A percentile compares a stretch with the other conserved stretches of the same genome.
Evolutionary conservation across 2,329 filamentous ascomycete genomes (phyloP).

Genomic region (Colletotrichum orbiculare): DNA sequence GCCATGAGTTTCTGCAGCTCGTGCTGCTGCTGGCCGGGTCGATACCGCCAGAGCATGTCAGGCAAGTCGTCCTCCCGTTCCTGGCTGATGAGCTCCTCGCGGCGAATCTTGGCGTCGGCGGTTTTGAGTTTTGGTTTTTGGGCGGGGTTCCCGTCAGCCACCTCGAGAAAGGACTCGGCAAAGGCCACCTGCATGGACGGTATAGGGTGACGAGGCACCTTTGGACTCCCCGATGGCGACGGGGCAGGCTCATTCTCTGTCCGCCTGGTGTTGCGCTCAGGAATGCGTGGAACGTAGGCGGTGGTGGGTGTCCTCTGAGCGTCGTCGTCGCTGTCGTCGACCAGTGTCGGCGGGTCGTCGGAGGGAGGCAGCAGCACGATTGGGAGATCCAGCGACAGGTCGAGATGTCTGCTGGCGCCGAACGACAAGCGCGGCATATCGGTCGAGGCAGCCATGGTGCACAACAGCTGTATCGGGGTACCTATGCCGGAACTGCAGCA

Average conservation of each 20-base stretch:
- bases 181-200: constrained; percentile 83
- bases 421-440: constrained; percentile 37
- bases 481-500: constrained; percentile 21
- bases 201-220: constrained; percentile 72
- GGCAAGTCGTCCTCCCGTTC: constrained; percentile 77
- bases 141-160: constrained; percentile 60
- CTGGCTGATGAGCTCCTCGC: constrained; percentile 75
- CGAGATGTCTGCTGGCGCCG: constrained; percentile 33
- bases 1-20: constrained; percentile 90
- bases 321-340: constrained; percentile 31
- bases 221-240: constrained; percentile 19
- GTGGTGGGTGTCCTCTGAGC: constrained; percentile 36
- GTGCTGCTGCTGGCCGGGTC: constrained; percentile 81
- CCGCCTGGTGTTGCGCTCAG: constrained; percentile 29
- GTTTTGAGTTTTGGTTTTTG: constrained; percentile 64
- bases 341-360: constrained; percentile 14
- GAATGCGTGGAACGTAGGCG: constrained; percentile 28
- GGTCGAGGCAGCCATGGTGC: constrained; percentile 37
- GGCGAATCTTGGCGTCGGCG: constrained; percentile 69
- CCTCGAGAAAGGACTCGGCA: constrained; percentile 82
- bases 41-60: constrained; percentile 80
- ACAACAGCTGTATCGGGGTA: constrained; percentile 19
- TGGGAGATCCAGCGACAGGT: constrained; percentile 34
- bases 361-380: constrained; percentile 36
- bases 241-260: constrained; percentile 27